Percentiles rank a stretch among this genome's conserved stretches.
phyloP scores from a whole-genome alignment of 257 asterid genomes.

The Knoxia roxburghii region DNA sequence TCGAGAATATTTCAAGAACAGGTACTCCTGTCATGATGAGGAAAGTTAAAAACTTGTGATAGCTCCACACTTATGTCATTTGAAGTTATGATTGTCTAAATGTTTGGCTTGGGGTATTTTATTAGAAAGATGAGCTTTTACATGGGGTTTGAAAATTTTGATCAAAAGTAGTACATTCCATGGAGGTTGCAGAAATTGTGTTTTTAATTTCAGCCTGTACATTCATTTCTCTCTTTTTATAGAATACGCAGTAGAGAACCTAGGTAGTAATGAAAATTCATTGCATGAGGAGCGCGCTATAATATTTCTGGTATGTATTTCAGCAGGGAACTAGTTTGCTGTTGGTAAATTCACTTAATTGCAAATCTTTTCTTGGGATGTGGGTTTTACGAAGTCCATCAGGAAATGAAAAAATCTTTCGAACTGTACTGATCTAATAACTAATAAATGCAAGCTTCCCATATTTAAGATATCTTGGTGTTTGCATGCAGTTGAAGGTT shows the following conservation, averaged over 20 bases:
- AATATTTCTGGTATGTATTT: neutral
- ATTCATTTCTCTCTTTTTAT: neutral
- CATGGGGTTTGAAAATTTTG: too few relatives aligned
- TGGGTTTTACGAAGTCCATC: neutral
- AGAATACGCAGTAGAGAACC: neutral
- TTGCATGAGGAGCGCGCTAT: neutral
- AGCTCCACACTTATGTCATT: neutral
- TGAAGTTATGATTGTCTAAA: neutral
- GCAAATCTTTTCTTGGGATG: neutral
- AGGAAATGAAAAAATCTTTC: conserved; percentile 6
- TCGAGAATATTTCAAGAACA: conserved; percentile 85
- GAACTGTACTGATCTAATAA: neutral
- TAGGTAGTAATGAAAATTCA: neutral
- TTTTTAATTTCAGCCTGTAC: neutral
- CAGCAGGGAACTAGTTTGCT: too few relatives aligned
- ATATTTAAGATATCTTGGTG: neutral
- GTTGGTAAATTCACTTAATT: too few relatives aligned
- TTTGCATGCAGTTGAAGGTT: neutral
- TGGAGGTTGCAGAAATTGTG: neutral
- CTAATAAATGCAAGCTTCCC: neutral
- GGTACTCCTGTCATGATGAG: conserved; percentile 36
- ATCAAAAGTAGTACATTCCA: neutral
- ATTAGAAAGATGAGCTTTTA: neutral
- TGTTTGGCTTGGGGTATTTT: neutral
- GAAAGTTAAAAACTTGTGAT: neutral